Evolutionary conservation across 179 eudicot genomes (phyloP), one percentile per base, ranked within the genome.

Genomic region (Vitellaria paradoxa): DNA sequence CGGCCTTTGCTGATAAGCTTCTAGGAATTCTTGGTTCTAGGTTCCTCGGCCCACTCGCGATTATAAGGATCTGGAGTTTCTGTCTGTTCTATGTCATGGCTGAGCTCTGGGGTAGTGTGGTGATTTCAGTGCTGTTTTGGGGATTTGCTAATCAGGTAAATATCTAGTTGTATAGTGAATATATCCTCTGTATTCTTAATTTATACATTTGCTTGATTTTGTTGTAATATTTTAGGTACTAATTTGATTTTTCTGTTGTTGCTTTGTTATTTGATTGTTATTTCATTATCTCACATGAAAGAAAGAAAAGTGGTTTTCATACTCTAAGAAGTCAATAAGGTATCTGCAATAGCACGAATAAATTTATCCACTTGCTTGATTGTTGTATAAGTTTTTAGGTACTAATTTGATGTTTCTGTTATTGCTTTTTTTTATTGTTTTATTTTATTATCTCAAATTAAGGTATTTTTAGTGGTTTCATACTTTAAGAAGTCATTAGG

Each of bases 11-110:
- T 74, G 99, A 96, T 85, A 89, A 87, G 80, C 91, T 96, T 60
- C 84, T 96, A n/a, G 91, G 86, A 4, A 14, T 77, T 0, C 86
- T 93, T 52, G 99, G 99, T 60, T 94, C 99, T 13, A 88, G 99
- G 74, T 96, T 96, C 80, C 91, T 92, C 15, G 98, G 99, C 14
- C 99, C 99, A 0, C 93, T 96, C 81, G 98, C 99, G 0, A 96
- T 96, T 81, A 18, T 96, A 81, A 96, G 99, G 94, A 96, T 96
- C 14, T 96, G 99, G 99, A 93, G 98, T 81, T 96, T 96, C 79
- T 96, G 99, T 85, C 85, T 96, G 92, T 96, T 96, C 79, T 96
- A 96, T 93, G 99, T 96, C 77, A 96, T 96, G 99, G 99, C 99
- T 86, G 99, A 96, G 86, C 94, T 96, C 74, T 96, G 99, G 99